Base-by-base conservation (phyloP, 2,329 filamentous ascomycete species). In the Fusarium chaquense region DNA sequence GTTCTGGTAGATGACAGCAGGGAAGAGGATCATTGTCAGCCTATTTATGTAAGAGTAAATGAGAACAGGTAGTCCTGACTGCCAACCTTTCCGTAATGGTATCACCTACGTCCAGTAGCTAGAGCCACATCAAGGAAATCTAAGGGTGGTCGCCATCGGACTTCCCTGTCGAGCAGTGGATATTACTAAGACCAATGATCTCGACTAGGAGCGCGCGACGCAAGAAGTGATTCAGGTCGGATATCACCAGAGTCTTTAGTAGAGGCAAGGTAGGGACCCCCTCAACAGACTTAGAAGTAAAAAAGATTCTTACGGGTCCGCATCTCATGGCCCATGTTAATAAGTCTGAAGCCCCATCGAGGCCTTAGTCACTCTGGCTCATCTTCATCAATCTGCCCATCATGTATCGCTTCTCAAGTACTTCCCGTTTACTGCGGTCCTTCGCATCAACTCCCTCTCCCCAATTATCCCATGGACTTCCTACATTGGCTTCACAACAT, bases 11-110 rank as follows among this genome's bases (percentile, higher is more conserved):
- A 28, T 18, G 10, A 12, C 0, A 78, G 81, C 1, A 6, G 16
- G 1, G 32, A 28, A 33, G 7, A 8, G 16, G 22, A 45, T 20
- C 8, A 8, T 12, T 32, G 8, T 18, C 1, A 18, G 20, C 16
- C 28, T 54, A 54, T 54, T 45, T 54, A 54, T 54, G 51, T 32
- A 24, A 32, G 30, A 18, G 24, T 15, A 32, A 20, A 26, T 26
- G 9, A n/a, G 5, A 26, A 4, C 1, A 4, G 10, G 28, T 10
- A 6, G 74, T 92, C 87, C 62, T 91, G 83, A 55, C 90, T 83
- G 72, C 93, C 93, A 1, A 91, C 47, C 47, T 18, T 13, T 6
- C 10, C 24, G 16, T 26, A n/a, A n/a, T 28, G 6, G 24, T 18
- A 12, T n/a, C 6, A 13, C 24, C 18, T 45, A 9, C 15, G 10